Conservation (phyloP, 371 early-diverging fungal genomes). For the Apophysomyces trapeziformis region DNA sequence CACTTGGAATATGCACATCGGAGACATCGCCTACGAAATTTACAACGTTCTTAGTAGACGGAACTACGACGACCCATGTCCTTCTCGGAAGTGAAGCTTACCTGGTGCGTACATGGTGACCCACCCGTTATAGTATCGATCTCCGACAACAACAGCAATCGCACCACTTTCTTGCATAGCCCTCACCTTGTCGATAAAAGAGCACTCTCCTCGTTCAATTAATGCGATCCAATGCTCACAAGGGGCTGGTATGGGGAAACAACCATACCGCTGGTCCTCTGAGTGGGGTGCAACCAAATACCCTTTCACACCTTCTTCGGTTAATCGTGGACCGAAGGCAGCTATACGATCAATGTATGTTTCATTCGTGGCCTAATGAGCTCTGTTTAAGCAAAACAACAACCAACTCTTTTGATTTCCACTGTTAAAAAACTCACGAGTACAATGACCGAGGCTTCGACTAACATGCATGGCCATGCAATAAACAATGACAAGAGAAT, state of each 20-base stretch:
- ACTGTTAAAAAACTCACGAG: slow-evolving; percentile 12
- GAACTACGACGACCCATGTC: neutral
- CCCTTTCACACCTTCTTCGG: slow-evolving; percentile 47
- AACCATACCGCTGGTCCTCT: slow-evolving; percentile 37
- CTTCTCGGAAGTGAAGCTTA: slow-evolving; percentile 25
- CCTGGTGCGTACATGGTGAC: slow-evolving; percentile 93
- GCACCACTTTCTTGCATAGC: slow-evolving; percentile 89
- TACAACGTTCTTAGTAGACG: too few species aligned
- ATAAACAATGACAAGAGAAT: slow-evolving; percentile 9
- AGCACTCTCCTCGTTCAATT: slow-evolving; percentile 85
- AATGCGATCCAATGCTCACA: slow-evolving; percentile 77
- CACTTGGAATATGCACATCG: slow-evolving; percentile 78
- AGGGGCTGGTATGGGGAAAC: slow-evolving; percentile 31
- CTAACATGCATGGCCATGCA: slow-evolving; percentile 3
- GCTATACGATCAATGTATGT: slow-evolving; percentile 69
- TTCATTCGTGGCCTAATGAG: slow-evolving; percentile 58
- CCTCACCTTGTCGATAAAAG: slow-evolving; percentile 87
- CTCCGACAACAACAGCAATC: slow-evolving; percentile 90
- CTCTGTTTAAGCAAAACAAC: too few species aligned
- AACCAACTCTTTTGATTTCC: neutral
- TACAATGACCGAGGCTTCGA: slow-evolving; percentile 10
- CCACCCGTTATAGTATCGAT: slow-evolving; percentile 70
- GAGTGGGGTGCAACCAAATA: slow-evolving; percentile 39
- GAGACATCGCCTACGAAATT: slow-evolving; percentile 66
- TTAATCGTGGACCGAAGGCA: slow-evolving; percentile 69